These are phyloP conservation scores for Nothophaeocryptopus gaeumannii DNA, from an alignment of 2,329 filamentous ascomycete genomes.

Conservation along the genomic window DNA sequence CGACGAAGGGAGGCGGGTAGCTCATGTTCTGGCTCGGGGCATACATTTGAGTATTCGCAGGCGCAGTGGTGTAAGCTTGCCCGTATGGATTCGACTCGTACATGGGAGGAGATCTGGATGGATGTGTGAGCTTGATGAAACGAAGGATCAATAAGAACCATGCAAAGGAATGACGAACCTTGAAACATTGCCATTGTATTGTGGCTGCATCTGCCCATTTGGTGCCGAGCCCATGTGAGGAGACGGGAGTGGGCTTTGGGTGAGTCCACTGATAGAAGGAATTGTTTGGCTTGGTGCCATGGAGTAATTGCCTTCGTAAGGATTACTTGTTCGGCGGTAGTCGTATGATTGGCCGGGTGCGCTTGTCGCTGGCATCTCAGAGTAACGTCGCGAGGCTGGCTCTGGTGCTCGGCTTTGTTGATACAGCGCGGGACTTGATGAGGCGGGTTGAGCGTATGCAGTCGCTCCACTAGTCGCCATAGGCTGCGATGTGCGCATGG, in stretches of 20 bases:
- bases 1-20: slow-evolving; percentile 28
- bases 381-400: slow-evolving; percentile 23
- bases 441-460: slow-evolving; percentile 28
- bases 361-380: slow-evolving; percentile 26
- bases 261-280: slow-evolving; percentile 35
- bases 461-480: slow-evolving; percentile 24
- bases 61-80: slow-evolving; percentile 28
- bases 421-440: slow-evolving; percentile 34
- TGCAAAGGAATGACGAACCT: too few relatives aligned
- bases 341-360: slow-evolving; percentile 24
- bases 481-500: slow-evolving; percentile 33
- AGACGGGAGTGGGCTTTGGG: slow-evolving; percentile 33
- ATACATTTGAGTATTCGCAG: slow-evolving; percentile 27
- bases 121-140: neutral
- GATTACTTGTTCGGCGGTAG: slow-evolving; percentile 31
- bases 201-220: slow-evolving; percentile 21
- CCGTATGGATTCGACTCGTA: slow-evolving; percentile 32
- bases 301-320: slow-evolving; percentile 33
- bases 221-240: slow-evolving; percentile 27
- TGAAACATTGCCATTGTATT: slow-evolving; percentile 17
- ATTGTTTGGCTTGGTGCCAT: slow-evolving; percentile 30
- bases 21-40: slow-evolving; percentile 17
- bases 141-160: slow-evolving; percentile 2
- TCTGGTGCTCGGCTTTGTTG: slow-evolving; percentile 27
- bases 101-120: slow-evolving; percentile 30